These are phyloP conservation scores for Stagonosporopsis chrysanthemi DNA, from an alignment of 2,329 filamentous ascomycete genomes.

Conservation along the genomic window DNA sequence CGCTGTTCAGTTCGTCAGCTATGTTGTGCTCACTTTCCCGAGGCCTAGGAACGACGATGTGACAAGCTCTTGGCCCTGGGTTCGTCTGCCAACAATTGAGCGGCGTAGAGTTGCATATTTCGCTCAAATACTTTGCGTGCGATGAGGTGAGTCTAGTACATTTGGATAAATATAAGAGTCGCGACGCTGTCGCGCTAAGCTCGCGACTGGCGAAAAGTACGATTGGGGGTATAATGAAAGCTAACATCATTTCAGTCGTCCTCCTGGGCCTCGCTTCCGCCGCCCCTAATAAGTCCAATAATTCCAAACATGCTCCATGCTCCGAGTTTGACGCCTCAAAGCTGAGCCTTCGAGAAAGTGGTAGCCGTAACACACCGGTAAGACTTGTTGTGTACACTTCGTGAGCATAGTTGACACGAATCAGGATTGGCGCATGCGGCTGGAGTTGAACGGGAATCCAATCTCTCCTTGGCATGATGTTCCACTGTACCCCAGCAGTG, in stretches of 20 bases:
- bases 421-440: slow-evolving; percentile 72
- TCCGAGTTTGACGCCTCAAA: slow-evolving; percentile 5
- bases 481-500: slow-evolving; percentile 82
- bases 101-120: not conserved
- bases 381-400: no score
- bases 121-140: not conserved
- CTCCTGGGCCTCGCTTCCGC: no score
- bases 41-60: no score
- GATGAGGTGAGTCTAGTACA: no score
- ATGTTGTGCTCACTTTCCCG: not conserved
- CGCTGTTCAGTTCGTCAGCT: not conserved
- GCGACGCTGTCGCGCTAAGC: no score
- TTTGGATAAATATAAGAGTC: not conserved
- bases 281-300: no score
- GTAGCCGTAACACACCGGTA: slow-evolving; percentile 7
- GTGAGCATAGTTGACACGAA: not conserved
- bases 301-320: no score
- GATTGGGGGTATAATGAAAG: no score
- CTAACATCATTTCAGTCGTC: no score
- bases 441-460: slow-evolving; percentile 88
- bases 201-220: no score
- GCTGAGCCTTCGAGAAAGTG: slow-evolving; percentile 9
- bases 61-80: not conserved
- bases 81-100: not conserved
- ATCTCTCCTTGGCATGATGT: slow-evolving; percentile 96